Conservation (phyloP, 2,329 filamentous ascomycete species). For the Colletotrichum cereale region DNA sequence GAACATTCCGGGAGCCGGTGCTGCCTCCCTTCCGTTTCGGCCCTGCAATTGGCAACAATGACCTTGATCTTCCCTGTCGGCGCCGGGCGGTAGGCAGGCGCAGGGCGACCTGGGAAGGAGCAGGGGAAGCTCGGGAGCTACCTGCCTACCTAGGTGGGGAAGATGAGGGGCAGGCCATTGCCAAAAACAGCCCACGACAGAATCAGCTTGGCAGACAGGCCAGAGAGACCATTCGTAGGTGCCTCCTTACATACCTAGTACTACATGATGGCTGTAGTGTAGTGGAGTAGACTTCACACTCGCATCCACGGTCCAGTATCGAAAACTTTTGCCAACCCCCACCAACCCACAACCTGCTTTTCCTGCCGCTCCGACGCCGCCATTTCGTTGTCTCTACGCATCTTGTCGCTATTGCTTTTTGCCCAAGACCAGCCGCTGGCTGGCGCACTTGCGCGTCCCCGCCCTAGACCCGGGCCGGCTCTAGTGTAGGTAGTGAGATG, state of each 20-base stretch:
- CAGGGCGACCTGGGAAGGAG: slow-evolving; percentile 13
- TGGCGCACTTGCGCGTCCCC: neutral
- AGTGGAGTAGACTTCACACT: neutral
- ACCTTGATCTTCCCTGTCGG: slow-evolving; percentile 9
- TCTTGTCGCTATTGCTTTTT: slow-evolving; percentile 5
- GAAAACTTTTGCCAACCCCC: neutral
- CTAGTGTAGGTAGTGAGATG: slow-evolving; percentile 11
- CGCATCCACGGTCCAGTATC: neutral
- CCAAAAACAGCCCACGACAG: slow-evolving; percentile 10
- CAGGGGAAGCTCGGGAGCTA: slow-evolving; percentile 31
- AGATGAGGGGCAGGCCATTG: slow-evolving; percentile 18
- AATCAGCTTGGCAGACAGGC: neutral
- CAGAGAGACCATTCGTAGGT: neutral
- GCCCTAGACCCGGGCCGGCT: neutral
- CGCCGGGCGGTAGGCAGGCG: slow-evolving; percentile 10
- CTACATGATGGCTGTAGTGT: too few relatives aligned
- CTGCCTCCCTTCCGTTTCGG: neutral
- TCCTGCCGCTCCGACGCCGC: neutral
- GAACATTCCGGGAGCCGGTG: slow-evolving; percentile 10
- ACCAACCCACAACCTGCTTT: neutral
- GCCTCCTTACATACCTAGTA: neutral
- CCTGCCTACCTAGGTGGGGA: slow-evolving; percentile 6
- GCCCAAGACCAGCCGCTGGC: neutral
- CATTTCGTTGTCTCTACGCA: neutral
- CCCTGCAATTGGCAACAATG: neutral